Conservation (phyloP, 306 rosid genomes). For the Rubus parviflorus region DNA sequence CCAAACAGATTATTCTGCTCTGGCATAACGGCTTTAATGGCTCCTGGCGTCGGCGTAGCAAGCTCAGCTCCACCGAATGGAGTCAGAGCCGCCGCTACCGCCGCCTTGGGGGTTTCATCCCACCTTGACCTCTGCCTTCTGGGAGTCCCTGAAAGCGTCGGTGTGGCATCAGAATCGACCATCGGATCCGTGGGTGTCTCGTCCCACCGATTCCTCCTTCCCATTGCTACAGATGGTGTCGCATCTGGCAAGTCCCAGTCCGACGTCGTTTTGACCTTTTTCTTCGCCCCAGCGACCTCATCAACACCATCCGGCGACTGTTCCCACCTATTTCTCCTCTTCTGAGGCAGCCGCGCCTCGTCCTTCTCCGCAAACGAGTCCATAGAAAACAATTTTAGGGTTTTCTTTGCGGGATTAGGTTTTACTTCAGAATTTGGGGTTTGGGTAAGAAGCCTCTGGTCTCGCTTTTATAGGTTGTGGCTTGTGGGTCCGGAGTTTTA, state of each 20-base stretch:
- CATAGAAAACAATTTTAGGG: no score
- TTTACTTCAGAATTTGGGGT: no score
- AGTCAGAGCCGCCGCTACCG: conserved; percentile 41
- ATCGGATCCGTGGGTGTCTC: conserved; percentile 67
- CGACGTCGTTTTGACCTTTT: conserved; percentile 31
- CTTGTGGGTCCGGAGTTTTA: no score
- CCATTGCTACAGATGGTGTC: conserved; percentile 45
- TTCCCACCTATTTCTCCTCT: conserved; percentile 71
- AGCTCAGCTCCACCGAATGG: conserved; percentile 67
- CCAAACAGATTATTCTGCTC: conserved; percentile 67
- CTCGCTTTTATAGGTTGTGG: no score
- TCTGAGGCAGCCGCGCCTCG: conserved; percentile 30
- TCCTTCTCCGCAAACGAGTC: neutral
- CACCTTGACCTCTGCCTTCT: conserved; percentile 66
- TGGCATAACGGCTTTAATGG: conserved; percentile 52
- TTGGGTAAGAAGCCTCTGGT: no score
- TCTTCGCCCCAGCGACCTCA: conserved; percentile 37
- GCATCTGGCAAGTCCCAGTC: conserved; percentile 67
- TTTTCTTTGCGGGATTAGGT: no score
- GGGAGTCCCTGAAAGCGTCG: conserved; percentile 62
- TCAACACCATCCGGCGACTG: conserved; percentile 54
- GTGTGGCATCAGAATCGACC: conserved; percentile 62
- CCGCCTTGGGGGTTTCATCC: conserved; percentile 82
- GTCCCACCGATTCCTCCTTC: conserved; percentile 79
- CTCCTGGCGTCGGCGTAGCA: conserved; percentile 67